A percentile compares a stretch with the other conserved stretches of the same genome.
Conservation (phyloP, 2,329 filamentous ascomycete genomes). For the Bipolaris bicolor region DNA sequence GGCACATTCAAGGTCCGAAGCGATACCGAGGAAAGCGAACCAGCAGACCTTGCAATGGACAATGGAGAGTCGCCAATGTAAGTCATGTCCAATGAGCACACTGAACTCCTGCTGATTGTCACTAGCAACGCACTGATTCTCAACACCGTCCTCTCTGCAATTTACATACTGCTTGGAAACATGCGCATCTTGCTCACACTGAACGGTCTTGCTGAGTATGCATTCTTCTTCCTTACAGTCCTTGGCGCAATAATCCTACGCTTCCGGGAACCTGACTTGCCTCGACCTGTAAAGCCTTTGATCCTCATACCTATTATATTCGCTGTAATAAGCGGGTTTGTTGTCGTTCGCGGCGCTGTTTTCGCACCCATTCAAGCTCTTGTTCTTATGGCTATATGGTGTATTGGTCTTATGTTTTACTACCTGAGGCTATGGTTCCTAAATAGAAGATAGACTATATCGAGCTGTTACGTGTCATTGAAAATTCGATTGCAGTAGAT, state of each 20-base stretch:
- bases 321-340: conserved; percentile 59
- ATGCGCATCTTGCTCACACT: conserved; percentile 67
- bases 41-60: conserved; percentile 34
- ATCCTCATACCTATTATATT: conserved; percentile 62
- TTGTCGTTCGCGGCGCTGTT: conserved; percentile 44
- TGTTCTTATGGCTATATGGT: conserved; percentile 41
- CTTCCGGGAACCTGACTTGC: conserved; percentile 61
- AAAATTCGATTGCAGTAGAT: too few relatives aligned
- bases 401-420: conserved; percentile 29
- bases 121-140: conserved; percentile 43
- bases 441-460: background rate
- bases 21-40: conserved; percentile 10
- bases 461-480: background rate
- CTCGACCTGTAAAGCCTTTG: conserved; percentile 64
- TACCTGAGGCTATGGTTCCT: conserved; percentile 19
- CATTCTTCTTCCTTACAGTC: conserved; percentile 70
- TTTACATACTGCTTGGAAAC: conserved; percentile 67
- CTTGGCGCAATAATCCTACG: conserved; percentile 65
- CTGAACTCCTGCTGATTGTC: background rate
- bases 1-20: conserved; percentile 34
- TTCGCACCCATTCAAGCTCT: conserved; percentile 44
- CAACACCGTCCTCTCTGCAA: conserved; percentile 50
- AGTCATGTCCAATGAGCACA: background rate
- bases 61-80: conserved; percentile 47
- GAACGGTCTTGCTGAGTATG: conserved; percentile 54